Evolutionary conservation across 129 eudicot species (phyloP).

Genomic region (Arctium lappa): DNA sequence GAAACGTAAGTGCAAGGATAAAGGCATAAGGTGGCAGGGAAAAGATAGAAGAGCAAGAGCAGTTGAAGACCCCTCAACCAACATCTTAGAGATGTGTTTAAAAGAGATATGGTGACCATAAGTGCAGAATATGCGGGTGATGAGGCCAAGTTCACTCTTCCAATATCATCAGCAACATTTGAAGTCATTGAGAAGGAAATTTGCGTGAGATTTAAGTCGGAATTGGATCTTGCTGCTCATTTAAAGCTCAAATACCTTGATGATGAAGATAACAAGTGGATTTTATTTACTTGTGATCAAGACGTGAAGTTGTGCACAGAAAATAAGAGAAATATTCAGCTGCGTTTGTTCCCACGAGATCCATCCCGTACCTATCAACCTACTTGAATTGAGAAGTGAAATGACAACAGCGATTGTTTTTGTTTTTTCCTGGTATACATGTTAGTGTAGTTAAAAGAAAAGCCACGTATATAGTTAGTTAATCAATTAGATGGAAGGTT

Average conservation of each 20-base stretch:
- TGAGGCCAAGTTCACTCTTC: slow-evolving; percentile 18
- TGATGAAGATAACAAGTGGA: slow-evolving; percentile 22
- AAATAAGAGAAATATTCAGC: background rate
- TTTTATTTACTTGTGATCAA: slow-evolving; percentile 22
- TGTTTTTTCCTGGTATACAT: no score
- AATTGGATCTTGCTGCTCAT: background rate
- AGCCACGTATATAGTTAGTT: no score
- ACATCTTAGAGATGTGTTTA: background rate
- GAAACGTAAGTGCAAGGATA: no score
- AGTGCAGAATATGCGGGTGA: slow-evolving; percentile 16
- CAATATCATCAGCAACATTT: slow-evolving; percentile 13
- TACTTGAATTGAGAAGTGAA: no score
- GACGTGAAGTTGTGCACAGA: slow-evolving; percentile 14
- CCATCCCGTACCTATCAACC: no score
- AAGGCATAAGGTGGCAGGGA: no score
- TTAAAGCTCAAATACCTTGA: slow-evolving; percentile 32
- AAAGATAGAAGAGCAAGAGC: no score
- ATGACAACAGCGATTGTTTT: no score
- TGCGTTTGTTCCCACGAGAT: background rate
- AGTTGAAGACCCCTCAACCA: background rate
- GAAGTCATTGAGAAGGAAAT: slow-evolving; percentile 8
- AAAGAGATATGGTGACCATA: slow-evolving; percentile 9
- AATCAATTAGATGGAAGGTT: no score
- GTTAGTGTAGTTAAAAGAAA: no score
- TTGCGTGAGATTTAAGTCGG: slow-evolving; percentile 8